Conservation (phyloP, 768 basidiomycete genomes). For the Mycena rosella region DNA sequence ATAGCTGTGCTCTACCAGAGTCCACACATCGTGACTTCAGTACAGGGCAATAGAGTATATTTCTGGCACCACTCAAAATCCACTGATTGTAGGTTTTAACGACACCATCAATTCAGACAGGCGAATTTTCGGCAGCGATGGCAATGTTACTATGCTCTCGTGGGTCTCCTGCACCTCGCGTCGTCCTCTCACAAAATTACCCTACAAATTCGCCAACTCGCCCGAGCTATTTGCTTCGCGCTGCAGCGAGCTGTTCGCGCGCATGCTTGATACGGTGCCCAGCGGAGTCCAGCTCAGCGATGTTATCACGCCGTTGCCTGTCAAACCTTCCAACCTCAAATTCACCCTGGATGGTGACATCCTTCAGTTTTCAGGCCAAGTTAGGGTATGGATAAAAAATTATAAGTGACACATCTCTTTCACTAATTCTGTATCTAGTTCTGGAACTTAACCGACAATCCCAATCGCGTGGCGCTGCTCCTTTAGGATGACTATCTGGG, state of each 20-base stretch:
- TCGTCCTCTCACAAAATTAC: conserved; percentile 6
- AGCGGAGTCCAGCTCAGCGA: conserved; percentile 20
- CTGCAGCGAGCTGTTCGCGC: conserved; percentile 17
- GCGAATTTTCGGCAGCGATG: conserved; percentile 52
- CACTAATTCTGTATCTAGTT: conserved; percentile 16
- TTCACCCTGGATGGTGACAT: conserved; percentile 18
- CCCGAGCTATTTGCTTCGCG: conserved; percentile 12
- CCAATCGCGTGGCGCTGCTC: conserved; percentile 5
- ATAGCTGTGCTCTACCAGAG: conserved; percentile 14
- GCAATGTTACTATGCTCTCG: conserved; percentile 51
- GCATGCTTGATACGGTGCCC: conserved; percentile 25
- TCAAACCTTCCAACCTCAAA: conserved; percentile 17
- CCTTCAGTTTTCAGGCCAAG: conserved; percentile 12
- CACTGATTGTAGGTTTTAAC: conserved; percentile 51
- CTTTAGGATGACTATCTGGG: conserved; percentile 21
- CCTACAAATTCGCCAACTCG: conserved; percentile 11
- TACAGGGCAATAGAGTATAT: conserved; percentile 53
- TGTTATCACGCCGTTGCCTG: conserved; percentile 21
- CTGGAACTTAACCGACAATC: conserved; percentile 17
- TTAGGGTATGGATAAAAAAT: conserved; percentile 20
- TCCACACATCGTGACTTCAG: conserved; percentile 14
- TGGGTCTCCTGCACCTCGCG: conserved; percentile 27
- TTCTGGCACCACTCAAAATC: conserved; percentile 50
- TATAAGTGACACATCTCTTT: conserved; percentile 8
- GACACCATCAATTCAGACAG: conserved; percentile 52